Evolutionary conservation across 352 stramenopile species (phyloP).

Genomic region (Pythium folliculosum): DNA sequence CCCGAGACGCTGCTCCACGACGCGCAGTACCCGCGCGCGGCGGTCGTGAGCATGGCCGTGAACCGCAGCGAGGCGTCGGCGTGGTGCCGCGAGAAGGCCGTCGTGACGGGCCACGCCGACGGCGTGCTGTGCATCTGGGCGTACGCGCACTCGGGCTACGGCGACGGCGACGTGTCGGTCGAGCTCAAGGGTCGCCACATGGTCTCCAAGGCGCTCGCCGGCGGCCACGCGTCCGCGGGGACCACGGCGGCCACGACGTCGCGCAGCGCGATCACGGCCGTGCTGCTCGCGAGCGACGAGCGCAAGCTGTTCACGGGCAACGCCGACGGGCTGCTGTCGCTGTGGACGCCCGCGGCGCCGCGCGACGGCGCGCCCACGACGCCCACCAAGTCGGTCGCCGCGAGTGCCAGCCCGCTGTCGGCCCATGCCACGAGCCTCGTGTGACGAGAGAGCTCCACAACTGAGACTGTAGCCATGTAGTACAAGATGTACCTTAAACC

Average conservation of each 20-base stretch:
- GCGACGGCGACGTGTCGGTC: conserved; percentile 49
- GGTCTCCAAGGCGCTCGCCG: conserved; percentile 27
- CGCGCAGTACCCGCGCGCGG: conserved; percentile 33
- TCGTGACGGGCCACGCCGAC: conserved; percentile 67
- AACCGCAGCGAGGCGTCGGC: conserved; percentile 53
- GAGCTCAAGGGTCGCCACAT: conserved; percentile 55
- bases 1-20: conserved; percentile 51
- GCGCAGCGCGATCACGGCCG: conserved; percentile 47
- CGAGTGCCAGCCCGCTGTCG: conserved; percentile 18
- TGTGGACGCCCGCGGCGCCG: conserved; percentile 39
- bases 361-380: conserved; percentile 19
- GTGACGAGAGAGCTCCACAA: background rate
- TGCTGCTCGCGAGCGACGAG: conserved; percentile 55
- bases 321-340: conserved; percentile 47
- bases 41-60: conserved; percentile 50
- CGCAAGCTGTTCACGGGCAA: conserved; percentile 65
- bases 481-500: background rate
- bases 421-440: conserved; percentile 13
- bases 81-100: conserved; percentile 60
- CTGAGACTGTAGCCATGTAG: conserved; percentile 18
- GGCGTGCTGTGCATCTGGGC: conserved; percentile 66
- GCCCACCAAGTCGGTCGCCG: conserved; percentile 21
- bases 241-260: conserved; percentile 5
- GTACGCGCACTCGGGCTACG: conserved; percentile 47
- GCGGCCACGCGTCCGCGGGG: background rate